Evolutionary conservation across 2,329 filamentous ascomycete species (phyloP).

Genomic region (Ceratocystis cacaofunesta): DNA sequence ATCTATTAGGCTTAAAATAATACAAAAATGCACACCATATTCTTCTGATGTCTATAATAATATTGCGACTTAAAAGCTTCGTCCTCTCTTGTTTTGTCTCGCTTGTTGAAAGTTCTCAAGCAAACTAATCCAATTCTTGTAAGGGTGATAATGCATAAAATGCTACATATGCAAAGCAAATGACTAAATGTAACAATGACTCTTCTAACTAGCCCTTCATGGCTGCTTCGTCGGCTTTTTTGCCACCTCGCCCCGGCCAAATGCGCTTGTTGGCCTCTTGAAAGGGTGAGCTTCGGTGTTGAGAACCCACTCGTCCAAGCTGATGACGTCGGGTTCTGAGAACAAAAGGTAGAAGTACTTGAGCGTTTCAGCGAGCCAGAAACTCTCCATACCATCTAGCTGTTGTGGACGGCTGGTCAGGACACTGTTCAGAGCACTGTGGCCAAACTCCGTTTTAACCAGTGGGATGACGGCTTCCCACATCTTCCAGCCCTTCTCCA

Average conservation of each 20-base stretch:
- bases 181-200: not conserved
- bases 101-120: not conserved
- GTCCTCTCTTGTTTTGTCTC: not conserved
- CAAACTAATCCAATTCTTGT: not conserved
- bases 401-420: conserved; percentile 28
- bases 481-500: conserved; percentile 78
- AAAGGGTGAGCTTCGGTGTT: conserved; percentile 50
- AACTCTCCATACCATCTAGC: conserved; percentile 64
- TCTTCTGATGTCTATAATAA: not conserved
- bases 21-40: not conserved
- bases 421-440: conserved; percentile 57
- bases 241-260: conserved; percentile 12
- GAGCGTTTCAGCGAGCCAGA: conserved; percentile 80
- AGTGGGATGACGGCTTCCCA: conserved; percentile 54
- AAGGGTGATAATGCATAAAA: not conserved
- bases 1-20: not conserved
- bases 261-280: conserved; percentile 27
- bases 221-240: not conserved
- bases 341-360: conserved; percentile 88
- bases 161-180: conserved; percentile 1
- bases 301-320: conserved; percentile 53
- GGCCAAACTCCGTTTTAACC: conserved; percentile 50
- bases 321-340: conserved; percentile 48
- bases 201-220: not conserved
- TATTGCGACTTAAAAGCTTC: not conserved